These are phyloP conservation scores for Fomitiporia mediterranea DNA, from an alignment of 1,284 basidiomycete genomes.

Conservation along the genomic window DNA sequence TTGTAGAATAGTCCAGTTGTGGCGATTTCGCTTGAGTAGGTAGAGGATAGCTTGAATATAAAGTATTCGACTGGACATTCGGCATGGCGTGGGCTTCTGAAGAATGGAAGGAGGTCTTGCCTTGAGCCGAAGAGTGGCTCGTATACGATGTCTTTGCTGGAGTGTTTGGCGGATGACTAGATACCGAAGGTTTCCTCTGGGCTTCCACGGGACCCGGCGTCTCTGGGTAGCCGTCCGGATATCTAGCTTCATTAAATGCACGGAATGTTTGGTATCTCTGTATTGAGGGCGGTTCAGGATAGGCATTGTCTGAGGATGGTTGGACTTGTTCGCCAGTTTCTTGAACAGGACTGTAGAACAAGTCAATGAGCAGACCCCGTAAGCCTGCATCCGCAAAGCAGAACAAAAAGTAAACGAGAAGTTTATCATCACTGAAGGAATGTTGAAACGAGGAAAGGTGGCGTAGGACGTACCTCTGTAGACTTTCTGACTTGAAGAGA, in stretches of 20 bases:
- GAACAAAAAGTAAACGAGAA: not conserved
- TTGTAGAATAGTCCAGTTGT: no score
- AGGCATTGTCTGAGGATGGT: not conserved
- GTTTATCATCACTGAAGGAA: not conserved
- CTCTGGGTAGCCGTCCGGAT: not conserved
- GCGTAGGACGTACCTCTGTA: conserved; percentile 3
- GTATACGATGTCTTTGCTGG: no score
- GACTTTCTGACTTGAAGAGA: conserved; percentile 4
- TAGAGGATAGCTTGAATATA: no score
- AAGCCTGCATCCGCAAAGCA: not conserved
- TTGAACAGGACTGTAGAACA: not conserved
- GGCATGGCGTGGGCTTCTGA: no score
- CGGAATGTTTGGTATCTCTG: conserved; percentile 1
- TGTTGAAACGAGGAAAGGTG: not conserved
- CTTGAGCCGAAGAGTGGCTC: no score
- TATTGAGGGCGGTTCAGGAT: not conserved
- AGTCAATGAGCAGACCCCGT: not conserved
- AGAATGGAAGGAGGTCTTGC: no score
- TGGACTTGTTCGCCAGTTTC: not conserved
- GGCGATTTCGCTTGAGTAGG: no score
- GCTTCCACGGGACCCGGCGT: not conserved
- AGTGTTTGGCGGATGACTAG: no score
- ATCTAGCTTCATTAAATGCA: not conserved
- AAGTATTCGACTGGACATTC: no score
- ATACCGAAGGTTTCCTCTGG: not conserved